These are phyloP conservation scores for Trypanosoma brucei DNA, from an alignment of 208 protist species.

Conservation along the genomic window DNA sequence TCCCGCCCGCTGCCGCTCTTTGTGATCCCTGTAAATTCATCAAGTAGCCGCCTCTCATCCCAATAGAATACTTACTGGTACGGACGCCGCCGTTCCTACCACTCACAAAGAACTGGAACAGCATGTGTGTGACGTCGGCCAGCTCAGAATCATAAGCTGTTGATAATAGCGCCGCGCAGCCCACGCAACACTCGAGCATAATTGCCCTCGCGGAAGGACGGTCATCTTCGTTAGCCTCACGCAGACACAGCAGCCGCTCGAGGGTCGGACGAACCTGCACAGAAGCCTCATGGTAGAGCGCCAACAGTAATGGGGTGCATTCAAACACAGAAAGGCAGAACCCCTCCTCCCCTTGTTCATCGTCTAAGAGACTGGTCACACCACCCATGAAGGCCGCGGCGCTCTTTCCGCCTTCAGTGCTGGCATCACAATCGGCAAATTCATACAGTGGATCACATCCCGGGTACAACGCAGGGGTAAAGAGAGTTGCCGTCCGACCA, in stretches of 20 bases:
- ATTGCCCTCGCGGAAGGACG: slow-evolving; percentile 1
- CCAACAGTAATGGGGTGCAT: slow-evolving; percentile 15
- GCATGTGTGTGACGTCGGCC: neutral
- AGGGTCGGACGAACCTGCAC: slow-evolving; percentile 6
- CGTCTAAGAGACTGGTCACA: too few relatives aligned
- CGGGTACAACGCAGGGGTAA: neutral
- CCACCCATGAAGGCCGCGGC: too few relatives aligned
- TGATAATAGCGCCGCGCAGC: slow-evolving; percentile 11
- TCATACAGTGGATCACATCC: neutral
- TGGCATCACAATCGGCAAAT: neutral
- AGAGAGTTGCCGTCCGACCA: neutral
- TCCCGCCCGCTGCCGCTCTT: slow-evolving; percentile 6
- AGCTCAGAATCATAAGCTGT: slow-evolving; percentile 6
- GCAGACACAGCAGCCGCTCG: neutral
- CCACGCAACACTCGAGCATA: slow-evolving; percentile 24
- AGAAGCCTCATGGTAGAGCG: slow-evolving; percentile 22
- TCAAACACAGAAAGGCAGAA: slow-evolving; percentile 15
- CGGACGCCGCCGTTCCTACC: neutral
- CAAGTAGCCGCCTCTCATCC: slow-evolving; percentile 20
- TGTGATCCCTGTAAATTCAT: slow-evolving; percentile 25
- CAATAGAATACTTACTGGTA: neutral
- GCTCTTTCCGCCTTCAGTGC: neutral
- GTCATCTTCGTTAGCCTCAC: neutral
- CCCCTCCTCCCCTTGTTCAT: slow-evolving; percentile 10
- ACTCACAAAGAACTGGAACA: slow-evolving; percentile 34